A percentile compares a stretch with the other conserved stretches of the same genome.
These are phyloP conservation scores for Trypanosoma avium DNA, from an alignment of 208 protist species.

Conservation along the genomic window DNA sequence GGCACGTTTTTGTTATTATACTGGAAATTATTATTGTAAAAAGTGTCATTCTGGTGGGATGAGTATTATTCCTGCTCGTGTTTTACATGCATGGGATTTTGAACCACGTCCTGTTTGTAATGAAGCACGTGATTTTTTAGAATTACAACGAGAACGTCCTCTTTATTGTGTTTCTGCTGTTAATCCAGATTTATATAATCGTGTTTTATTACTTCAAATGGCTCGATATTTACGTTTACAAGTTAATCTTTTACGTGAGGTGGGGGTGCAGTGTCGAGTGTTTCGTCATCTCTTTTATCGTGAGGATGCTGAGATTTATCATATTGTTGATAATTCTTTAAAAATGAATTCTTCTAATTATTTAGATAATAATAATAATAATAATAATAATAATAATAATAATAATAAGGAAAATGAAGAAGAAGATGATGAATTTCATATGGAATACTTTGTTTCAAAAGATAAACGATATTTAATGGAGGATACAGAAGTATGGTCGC, in stretches of 20 bases:
- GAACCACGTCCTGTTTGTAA: slow-evolving; percentile 32
- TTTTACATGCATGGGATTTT: slow-evolving; percentile 48
- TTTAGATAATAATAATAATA: not conserved
- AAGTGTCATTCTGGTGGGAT: slow-evolving; percentile 27
- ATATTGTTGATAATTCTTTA: not conserved
- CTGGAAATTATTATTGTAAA: slow-evolving; percentile 44
- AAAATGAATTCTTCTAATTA: not conserved
- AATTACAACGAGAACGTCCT: slow-evolving; percentile 27
- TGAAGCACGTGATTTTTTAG: slow-evolving; percentile 30
- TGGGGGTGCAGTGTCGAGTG: slow-evolving; percentile 28
- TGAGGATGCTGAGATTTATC: not conserved
- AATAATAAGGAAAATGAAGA: too few species aligned
- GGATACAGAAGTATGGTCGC: slow-evolving; percentile 38
- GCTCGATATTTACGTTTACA: slow-evolving; percentile 30
- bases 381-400: too few species aligned
- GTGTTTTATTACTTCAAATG: slow-evolving; percentile 16
- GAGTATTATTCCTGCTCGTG: slow-evolving; percentile 31
- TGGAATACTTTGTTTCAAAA: slow-evolving; percentile 23
- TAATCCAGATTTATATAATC: slow-evolving; percentile 29
- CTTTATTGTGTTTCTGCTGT: slow-evolving; percentile 35
- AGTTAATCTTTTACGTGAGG: slow-evolving; percentile 28
- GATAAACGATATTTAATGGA: slow-evolving; percentile 35
- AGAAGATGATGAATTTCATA: too few species aligned
- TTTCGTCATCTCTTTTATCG: slow-evolving; percentile 38
- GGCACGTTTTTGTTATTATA: slow-evolving; percentile 58